Evolutionary conservation across 1,284 basidiomycete species (phyloP).

Genomic region (Heterobasidion parviporum): DNA sequence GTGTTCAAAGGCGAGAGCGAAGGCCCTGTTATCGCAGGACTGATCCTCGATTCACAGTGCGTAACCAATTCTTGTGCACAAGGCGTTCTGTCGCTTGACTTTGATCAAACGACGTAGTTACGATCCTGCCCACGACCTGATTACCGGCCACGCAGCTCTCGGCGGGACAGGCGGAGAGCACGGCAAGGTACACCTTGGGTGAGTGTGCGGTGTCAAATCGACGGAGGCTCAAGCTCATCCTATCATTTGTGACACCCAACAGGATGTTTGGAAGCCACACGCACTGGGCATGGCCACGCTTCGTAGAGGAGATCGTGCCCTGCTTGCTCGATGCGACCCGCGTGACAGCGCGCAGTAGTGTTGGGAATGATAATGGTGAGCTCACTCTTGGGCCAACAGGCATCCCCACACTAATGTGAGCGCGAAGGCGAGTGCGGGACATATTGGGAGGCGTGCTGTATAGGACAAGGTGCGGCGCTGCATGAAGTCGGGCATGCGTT

Average conservation of each 20-base stretch:
- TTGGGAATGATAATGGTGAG: too few species aligned
- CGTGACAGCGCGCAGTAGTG: background rate
- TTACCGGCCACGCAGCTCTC: background rate
- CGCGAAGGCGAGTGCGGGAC: conserved; percentile 1
- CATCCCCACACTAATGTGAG: background rate
- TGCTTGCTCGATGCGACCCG: background rate
- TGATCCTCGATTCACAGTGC: background rate
- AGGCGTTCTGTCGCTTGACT: background rate
- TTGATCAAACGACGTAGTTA: background rate
- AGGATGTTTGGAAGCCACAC: conserved; percentile 1
- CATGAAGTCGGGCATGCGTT: conserved; percentile 1
- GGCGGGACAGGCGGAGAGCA: background rate
- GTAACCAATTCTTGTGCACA: background rate
- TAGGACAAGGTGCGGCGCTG: background rate
- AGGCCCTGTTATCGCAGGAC: background rate
- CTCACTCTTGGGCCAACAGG: too few species aligned
- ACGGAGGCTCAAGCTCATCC: background rate
- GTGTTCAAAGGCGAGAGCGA: background rate
- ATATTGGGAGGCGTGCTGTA: conserved; percentile 1
- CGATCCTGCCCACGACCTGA: background rate
- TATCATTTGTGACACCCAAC: background rate
- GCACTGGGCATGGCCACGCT: conserved; percentile 3
- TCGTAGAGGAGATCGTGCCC: background rate
- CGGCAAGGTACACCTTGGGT: background rate
- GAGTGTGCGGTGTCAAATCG: background rate